Conservation (phyloP, 441 rosid genomes). For the Pelargonium australe region DNA sequence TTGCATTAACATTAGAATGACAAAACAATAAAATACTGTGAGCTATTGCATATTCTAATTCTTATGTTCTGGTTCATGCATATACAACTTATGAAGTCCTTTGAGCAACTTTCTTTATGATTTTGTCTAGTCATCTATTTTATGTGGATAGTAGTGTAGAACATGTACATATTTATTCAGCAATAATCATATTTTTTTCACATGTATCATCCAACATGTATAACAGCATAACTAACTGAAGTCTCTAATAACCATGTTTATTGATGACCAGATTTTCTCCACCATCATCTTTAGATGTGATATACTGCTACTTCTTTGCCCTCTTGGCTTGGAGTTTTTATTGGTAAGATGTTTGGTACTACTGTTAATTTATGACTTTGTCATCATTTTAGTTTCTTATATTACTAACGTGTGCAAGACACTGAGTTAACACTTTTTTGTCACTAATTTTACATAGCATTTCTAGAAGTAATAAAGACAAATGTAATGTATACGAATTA, state of each 20-base stretch:
- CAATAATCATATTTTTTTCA: not conserved
- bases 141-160: not conserved
- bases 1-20: not conserved
- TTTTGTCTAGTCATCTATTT: not conserved
- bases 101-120: not conserved
- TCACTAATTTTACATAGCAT: not conserved
- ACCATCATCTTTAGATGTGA: slow-evolving; percentile 80
- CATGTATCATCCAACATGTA: not conserved
- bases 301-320: slow-evolving; percentile 65
- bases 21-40: not conserved
- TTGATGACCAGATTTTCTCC: slow-evolving; percentile 56
- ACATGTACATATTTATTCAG: not conserved
- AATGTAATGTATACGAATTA: not conserved
- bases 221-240: not conserved
- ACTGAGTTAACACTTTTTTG: not conserved
- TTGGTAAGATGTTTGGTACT: slow-evolving; percentile 40
- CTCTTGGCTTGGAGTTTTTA: slow-evolving; percentile 69
- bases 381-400: not conserved
- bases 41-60: slow-evolving; percentile 4
- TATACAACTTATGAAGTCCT: not conserved
- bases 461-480: not conserved
- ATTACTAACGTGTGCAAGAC: not conserved
- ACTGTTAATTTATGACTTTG: not conserved
- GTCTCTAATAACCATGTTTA: not conserved
- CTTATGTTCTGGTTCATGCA: not conserved